Evolutionary conservation across 139 green algal genomes (phyloP).

Genomic region (Micractinium conductrix): DNA sequence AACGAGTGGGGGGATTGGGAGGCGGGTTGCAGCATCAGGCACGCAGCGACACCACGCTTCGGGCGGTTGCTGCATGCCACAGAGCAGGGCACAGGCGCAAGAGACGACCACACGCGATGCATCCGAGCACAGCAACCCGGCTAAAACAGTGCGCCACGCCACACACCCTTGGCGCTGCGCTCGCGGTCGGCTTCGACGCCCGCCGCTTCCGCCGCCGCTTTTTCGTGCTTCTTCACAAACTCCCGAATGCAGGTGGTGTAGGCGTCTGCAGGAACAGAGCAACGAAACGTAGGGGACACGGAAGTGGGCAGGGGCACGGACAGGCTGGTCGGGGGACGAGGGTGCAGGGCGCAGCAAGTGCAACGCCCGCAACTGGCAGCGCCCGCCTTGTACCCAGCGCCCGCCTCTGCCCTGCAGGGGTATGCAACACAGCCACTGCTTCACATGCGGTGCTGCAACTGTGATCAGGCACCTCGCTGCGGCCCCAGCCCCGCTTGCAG

Average conservation of each 20-base stretch:
- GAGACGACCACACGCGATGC: neutral
- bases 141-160: too few relatives aligned
- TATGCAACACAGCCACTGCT: neutral
- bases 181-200: neutral
- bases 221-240: slow-evolving; percentile 16
- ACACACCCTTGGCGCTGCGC: neutral
- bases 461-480: neutral
- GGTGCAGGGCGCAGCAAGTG: too few relatives aligned
- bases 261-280: slow-evolving; percentile 10
- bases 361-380: neutral
- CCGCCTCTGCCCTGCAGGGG: neutral
- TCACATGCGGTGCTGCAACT: neutral
- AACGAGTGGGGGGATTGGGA: neutral
- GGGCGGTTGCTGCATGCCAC: neutral
- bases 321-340: neutral
- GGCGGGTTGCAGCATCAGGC: neutral
- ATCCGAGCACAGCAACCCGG: neutral
- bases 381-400: neutral
- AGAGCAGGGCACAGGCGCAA: neutral
- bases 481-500: neutral
- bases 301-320: neutral
- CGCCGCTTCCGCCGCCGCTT: neutral
- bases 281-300: neutral
- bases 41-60: neutral
- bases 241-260: neutral